Evolutionary conservation across 140 eudicot genomes (phyloP).

Genomic region (Cichorium intybus): DNA sequence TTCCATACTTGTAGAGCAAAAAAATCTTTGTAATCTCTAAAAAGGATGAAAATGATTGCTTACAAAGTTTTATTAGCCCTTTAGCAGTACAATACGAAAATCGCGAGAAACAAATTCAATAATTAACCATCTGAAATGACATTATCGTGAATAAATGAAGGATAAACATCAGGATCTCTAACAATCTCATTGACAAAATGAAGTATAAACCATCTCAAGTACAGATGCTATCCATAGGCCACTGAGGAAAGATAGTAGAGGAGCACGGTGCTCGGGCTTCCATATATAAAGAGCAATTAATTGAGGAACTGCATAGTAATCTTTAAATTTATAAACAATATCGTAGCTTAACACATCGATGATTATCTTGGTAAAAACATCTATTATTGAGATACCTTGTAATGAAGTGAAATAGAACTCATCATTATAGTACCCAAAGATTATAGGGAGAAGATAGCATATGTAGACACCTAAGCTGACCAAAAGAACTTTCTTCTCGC

Average conservation of each 20-base stretch:
- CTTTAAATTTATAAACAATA: conserved; percentile 7
- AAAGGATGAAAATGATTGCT: not conserved
- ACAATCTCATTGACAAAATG: conserved; percentile 13
- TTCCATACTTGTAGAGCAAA: too few relatives aligned
- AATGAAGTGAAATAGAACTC: not conserved
- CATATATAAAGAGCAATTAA: conserved; percentile 9
- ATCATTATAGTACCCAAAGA: not conserved
- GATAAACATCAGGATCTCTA: conserved; percentile 28
- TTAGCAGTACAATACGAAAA: not conserved
- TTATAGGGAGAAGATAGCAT: not conserved
- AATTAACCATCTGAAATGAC: conserved; percentile 13
- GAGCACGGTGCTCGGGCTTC: conserved; percentile 8
- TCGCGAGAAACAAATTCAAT: not conserved
- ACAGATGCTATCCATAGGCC: not conserved
- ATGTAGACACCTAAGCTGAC: not conserved
- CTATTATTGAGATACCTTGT: not conserved
- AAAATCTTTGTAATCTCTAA: too few relatives aligned
- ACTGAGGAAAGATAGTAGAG: conserved; percentile 1
- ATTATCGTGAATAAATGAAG: not conserved
- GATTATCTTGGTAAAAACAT: not conserved
- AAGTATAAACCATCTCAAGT: too few relatives aligned
- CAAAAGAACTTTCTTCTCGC: conserved; percentile 26
- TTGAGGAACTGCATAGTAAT: conserved; percentile 13
- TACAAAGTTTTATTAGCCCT: not conserved
- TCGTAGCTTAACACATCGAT: not conserved